Base-by-base conservation (phyloP, 495 filamentous ascomycete genomes). In the Annulohypoxylon stygium region DNA sequence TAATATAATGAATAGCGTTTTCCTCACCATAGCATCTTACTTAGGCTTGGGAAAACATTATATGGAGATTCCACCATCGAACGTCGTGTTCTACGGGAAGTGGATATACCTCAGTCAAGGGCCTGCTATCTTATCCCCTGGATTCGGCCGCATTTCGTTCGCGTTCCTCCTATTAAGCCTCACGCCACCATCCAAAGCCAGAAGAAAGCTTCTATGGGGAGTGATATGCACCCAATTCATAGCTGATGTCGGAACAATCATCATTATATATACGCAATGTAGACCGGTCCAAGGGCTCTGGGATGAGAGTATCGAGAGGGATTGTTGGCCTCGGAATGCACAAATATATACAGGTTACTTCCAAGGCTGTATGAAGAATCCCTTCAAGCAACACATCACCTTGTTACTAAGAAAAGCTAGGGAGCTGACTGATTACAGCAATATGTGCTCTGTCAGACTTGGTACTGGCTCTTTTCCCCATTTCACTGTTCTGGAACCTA, bases 151-250 rank as follows among this genome's bases (percentile, higher is more conserved):
- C 5, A 63, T 63, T 34, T 63, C 61, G 1, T 63, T 36, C 9
- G 61, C 61, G 4, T 51, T 63, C 9, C 41, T 63, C 0, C 33
- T 63, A 9, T 37, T 63, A 18, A 53, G 18, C 6, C 45, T 63
- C 26, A 37, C 5, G 0, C 47, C 61, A 12, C 61, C 61, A 23
- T 37, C 45, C 2, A 63, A 51, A 43, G 9, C 61, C 20, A 48
- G 33, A 23, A 47, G 30, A 11, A 33, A 2, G 9, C 34, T 63
- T n/a, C 33, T 63, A 1, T 63, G 61, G 61, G 33, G 30, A 11
- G 50, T 63, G 7, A 63, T 63, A 20, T 39, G 45, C 8, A 20
- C 50, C 16, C 61, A 63, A 51, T 63, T 63, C n/a, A 36, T 63
- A 16, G 47, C 47, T 2, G 61, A 63, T 34, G 16, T 53, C 2